A percentile compares a stretch with the other conserved stretches of the same genome.
These are phyloP conservation scores for Parmelia sp. DNA, from an alignment of 495 filamentous ascomycete species.

Conservation along the genomic window DNA sequence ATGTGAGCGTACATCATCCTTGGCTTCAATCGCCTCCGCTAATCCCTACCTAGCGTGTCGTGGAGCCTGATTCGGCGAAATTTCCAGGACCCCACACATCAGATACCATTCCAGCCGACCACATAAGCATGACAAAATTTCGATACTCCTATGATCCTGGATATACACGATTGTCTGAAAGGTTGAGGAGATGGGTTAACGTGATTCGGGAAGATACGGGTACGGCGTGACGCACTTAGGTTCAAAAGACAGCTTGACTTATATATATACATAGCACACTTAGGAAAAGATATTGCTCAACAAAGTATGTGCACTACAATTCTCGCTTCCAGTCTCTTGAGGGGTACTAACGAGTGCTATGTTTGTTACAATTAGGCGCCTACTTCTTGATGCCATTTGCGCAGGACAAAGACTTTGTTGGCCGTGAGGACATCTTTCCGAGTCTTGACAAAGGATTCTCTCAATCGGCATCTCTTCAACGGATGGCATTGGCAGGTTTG, in stretches of 20 bases:
- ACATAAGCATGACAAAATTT: slow-evolving; percentile 3
- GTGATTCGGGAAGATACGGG: not conserved
- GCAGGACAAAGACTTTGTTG: slow-evolving; percentile 39
- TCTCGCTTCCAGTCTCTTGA: not conserved
- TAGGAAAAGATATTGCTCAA: not conserved
- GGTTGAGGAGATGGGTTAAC: not conserved
- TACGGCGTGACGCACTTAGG: not conserved
- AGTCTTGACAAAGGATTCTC: slow-evolving; percentile 30
- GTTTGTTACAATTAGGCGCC: not conserved
- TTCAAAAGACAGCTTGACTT: not conserved
- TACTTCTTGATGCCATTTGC: slow-evolving; percentile 30
- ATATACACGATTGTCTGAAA: not conserved
- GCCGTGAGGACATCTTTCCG: slow-evolving; percentile 32
- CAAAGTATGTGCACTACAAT: not conserved
- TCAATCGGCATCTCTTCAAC: slow-evolving; percentile 26
- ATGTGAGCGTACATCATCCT: not conserved
- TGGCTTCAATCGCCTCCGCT: not conserved
- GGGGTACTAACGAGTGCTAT: not conserved
- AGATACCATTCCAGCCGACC: not conserved
- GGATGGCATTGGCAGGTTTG: slow-evolving; percentile 33
- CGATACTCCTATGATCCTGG: not conserved
- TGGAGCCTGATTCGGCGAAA: not conserved
- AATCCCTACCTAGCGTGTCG: not conserved
- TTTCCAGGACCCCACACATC: not conserved
- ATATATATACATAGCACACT: not conserved